A percentile compares a stretch with the other conserved stretches of the same genome.
phyloP scores from a whole-genome alignment of 2,329 filamentous ascomycete species.

The Cryphonectria parasitica region DNA sequence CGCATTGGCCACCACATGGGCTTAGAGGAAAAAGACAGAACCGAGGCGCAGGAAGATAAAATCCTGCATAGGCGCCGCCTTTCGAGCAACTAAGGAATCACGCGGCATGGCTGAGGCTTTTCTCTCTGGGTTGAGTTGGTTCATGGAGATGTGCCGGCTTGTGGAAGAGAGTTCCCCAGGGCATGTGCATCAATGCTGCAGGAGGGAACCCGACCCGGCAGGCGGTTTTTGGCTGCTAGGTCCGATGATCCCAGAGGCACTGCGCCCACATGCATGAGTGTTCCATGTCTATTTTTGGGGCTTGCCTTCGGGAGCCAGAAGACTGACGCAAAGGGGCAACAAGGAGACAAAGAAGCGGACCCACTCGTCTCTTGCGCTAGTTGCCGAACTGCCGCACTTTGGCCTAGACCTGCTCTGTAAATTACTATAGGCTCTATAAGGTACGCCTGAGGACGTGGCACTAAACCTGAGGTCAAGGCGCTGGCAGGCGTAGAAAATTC shows the following conservation, averaged over 20 bases:
- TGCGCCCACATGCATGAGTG: background rate
- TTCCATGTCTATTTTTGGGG: background rate
- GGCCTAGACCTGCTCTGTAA: background rate
- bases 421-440: background rate
- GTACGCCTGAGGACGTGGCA: background rate
- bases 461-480: background rate
- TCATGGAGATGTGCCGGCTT: background rate
- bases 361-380: background rate
- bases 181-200: background rate
- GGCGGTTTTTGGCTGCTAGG: background rate
- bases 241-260: background rate
- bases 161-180: background rate
- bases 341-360: background rate
- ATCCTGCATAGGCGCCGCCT: background rate
- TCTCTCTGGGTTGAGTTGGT: too few relatives aligned
- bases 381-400: background rate
- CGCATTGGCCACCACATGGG: background rate
- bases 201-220: background rate
- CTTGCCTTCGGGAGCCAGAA: background rate
- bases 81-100: background rate
- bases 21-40: too few relatives aligned
- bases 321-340: conserved; percentile 1
- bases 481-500: background rate
- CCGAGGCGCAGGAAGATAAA: background rate
- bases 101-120: background rate